Percentiles rank a stretch among this genome's conserved stretches.
Conservation (phyloP, 2,329 filamentous ascomycete genomes). For the Zalaria sp. region DNA sequence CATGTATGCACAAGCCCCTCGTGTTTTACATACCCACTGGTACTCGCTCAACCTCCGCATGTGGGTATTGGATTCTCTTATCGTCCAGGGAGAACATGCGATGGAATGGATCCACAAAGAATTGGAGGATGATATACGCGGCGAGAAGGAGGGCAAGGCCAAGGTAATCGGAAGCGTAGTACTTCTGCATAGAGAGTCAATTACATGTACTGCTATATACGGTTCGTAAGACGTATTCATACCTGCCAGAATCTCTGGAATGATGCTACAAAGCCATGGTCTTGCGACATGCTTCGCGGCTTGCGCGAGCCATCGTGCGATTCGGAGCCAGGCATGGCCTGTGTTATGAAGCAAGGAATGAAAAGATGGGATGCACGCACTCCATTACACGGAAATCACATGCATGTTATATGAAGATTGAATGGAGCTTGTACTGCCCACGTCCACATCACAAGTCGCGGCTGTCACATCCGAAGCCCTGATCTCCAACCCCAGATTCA, state of each 20-base stretch:
- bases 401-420: neutral
- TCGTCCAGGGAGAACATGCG: constrained; percentile 89
- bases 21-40: constrained; percentile 46
- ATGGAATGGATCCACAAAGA: constrained; percentile 72
- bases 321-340: constrained; percentile 7
- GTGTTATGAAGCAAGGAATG: neutral
- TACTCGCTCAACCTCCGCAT: constrained; percentile 73
- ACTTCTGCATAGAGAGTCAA: constrained; percentile 38
- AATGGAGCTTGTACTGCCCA: no score
- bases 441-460: no score
- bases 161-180: constrained; percentile 79
- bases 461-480: no score
- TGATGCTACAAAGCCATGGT: constrained; percentile 2
- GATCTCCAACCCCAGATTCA: no score
- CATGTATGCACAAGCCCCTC: neutral
- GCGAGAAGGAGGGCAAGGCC: constrained; percentile 58
- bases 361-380: neutral
- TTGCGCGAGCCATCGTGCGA: constrained; percentile 5
- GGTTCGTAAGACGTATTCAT: constrained; percentile 1
- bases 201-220: neutral
- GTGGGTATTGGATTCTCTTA: constrained; percentile 69
- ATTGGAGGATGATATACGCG: constrained; percentile 48
- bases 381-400: neutral
- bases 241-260: constrained; percentile 7
- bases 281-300: neutral